Evolutionary conservation across 1,284 basidiomycete genomes (phyloP).

Genomic region (Vanrija humicola): DNA sequence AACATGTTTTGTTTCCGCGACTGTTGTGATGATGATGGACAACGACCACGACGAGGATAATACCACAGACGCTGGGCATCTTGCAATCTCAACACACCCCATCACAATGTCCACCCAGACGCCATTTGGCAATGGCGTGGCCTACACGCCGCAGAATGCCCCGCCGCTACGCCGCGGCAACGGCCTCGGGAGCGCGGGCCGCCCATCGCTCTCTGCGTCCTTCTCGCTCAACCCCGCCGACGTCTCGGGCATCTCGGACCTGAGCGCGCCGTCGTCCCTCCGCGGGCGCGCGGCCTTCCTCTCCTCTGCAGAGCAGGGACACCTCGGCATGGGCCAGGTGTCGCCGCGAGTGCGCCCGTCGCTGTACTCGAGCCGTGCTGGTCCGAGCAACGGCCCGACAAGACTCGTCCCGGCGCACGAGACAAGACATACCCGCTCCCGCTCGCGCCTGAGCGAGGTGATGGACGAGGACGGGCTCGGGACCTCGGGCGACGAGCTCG

Average conservation of each 20-base stretch:
- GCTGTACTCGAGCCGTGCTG: background rate
- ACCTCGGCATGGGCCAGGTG: constrained; percentile 18
- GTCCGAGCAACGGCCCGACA: no score
- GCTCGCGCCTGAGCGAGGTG: constrained; percentile 13
- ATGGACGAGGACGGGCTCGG: constrained; percentile 53
- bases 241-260: constrained; percentile 7
- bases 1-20: no score
- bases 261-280: constrained; percentile 5
- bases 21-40: no score
- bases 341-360: constrained; percentile 16
- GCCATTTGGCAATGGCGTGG: no score
- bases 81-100: no score
- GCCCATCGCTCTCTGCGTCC: constrained; percentile 5
- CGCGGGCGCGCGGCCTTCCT: constrained; percentile 8
- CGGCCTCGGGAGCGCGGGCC: no score
- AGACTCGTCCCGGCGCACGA: no score
- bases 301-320: constrained; percentile 13
- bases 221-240: constrained; percentile 13
- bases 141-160: no score
- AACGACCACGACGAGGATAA: no score
- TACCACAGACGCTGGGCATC: no score
- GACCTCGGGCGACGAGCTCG: constrained; percentile 42
- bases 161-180: no score
- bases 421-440: constrained; percentile 4
- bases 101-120: no score